These are phyloP conservation scores for Amyloporia xantha DNA, from an alignment of 768 basidiomycete genomes.

Conservation along the genomic window DNA sequence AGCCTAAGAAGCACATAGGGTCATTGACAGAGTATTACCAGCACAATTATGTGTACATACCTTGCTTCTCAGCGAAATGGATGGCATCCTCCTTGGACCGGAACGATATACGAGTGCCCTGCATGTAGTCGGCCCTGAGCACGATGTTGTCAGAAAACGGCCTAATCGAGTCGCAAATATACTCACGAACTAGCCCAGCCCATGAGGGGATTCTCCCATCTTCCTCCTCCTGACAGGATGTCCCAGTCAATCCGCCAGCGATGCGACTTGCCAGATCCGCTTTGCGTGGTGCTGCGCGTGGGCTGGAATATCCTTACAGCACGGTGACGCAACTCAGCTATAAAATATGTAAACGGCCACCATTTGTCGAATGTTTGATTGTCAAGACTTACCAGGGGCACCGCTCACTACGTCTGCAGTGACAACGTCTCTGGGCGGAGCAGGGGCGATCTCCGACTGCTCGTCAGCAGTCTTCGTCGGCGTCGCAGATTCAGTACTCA, in stretches of 20 bases:
- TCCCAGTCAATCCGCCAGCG: conserved; percentile 97
- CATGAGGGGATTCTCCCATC: conserved; percentile 99
- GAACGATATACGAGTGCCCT: conserved; percentile 82
- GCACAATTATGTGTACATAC: conserved; percentile 32
- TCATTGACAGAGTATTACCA: not conserved
- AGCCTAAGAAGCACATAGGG: conserved; percentile 47
- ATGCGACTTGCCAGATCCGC: conserved; percentile 75
- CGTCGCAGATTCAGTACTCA: conserved; percentile 21
- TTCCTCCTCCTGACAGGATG: conserved; percentile 76
- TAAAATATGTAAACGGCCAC: too few species aligned
- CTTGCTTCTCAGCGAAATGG: conserved; percentile 96
- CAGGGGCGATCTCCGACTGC: conserved; percentile 35
- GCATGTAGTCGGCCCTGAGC: conserved; percentile 88
- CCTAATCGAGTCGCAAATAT: not conserved
- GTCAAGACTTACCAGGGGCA: conserved; percentile 66
- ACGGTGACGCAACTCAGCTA: conserved; percentile 85
- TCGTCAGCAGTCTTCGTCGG: conserved; percentile 17
- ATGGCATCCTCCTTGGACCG: conserved; percentile 84
- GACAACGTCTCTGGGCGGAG: conserved; percentile 49
- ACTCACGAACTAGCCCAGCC: conserved; percentile 93
- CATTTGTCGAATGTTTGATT: too few species aligned
- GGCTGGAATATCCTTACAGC: conserved; percentile 90
- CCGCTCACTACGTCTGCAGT: conserved; percentile 82
- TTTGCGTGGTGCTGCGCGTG: conserved; percentile 92
- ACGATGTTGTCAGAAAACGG: not conserved